phyloP scores from a whole-genome alignment of 2,329 filamentous ascomycete species.

The Curvularia spicifera region DNA sequence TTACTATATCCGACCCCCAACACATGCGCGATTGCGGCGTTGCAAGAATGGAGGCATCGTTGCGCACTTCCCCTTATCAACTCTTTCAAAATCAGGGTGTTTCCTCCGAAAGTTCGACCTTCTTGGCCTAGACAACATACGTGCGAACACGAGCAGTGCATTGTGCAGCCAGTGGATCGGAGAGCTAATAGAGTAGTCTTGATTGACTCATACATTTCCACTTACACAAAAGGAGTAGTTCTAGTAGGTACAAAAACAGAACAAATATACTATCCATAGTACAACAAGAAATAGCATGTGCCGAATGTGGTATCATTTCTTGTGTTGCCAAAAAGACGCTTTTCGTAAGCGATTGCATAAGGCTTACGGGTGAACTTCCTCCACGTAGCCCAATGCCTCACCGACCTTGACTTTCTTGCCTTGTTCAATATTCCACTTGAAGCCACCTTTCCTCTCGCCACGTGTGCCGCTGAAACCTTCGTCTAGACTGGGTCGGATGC shows the following conservation, averaged over 20 bases:
- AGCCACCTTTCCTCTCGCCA: slow-evolving; percentile 67
- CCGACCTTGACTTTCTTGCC: slow-evolving; percentile 90
- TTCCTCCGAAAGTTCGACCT: background rate
- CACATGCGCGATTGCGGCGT: slow-evolving; percentile 6
- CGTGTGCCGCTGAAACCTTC: slow-evolving; percentile 58
- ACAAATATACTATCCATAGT: background rate
- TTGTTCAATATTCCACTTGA: slow-evolving; percentile 85
- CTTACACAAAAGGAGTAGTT: background rate
- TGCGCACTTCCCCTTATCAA: background rate
- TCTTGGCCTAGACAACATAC: background rate
- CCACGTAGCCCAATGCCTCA: slow-evolving; percentile 79
- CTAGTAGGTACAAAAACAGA: background rate
- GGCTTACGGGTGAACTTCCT: slow-evolving; percentile 42
- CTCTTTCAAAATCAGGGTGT: background rate
- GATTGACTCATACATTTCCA: background rate
- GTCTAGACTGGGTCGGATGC: slow-evolving; percentile 61
- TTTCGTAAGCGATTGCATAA: background rate
- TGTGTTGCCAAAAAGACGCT: background rate
- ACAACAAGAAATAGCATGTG: background rate
- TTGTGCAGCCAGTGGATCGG: background rate
- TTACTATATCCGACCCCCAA: background rate
- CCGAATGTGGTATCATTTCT: slow-evolving; percentile 8
- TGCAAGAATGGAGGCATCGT: background rate
- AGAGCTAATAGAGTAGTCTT: background rate
- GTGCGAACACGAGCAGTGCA: background rate